Conservation (phyloP, 352 stramenopile genomes). For the Aphanomyces astaci region DNA sequence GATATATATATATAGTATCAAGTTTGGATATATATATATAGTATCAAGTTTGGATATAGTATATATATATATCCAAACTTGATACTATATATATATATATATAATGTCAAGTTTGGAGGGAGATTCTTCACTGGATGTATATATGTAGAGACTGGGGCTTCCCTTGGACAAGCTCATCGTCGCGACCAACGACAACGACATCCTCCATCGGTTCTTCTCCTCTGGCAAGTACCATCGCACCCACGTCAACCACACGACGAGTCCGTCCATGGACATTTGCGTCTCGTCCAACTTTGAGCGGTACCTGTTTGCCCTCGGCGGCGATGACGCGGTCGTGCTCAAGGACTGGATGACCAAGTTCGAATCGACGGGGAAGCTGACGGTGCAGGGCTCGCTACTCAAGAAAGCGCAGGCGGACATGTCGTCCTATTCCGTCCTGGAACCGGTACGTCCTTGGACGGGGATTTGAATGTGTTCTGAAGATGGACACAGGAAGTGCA, state of each 20-base stretch:
- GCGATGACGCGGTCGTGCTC: constrained; percentile 88
- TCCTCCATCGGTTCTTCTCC: constrained; percentile 97
- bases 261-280: constrained; percentile 99
- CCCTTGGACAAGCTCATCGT: constrained; percentile 95
- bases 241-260: constrained; percentile 90
- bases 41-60: too few relatives aligned
- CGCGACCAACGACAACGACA: constrained; percentile 99
- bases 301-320: constrained; percentile 94
- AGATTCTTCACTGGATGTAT: neutral
- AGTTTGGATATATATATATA: too few relatives aligned
- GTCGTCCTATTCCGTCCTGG: constrained; percentile 78
- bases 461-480: neutral
- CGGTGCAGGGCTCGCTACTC: constrained; percentile 85
- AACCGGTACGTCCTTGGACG: constrained; percentile 22
- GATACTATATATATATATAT: too few relatives aligned
- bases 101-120: too few relatives aligned
- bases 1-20: too few relatives aligned
- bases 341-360: constrained; percentile 93
- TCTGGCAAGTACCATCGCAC: constrained; percentile 94
- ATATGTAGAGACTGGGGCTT: constrained; percentile 79
- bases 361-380: constrained; percentile 92
- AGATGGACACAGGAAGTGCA: constrained; percentile 75
- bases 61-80: too few relatives aligned
- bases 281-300: constrained; percentile 99
- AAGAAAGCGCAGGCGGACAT: constrained; percentile 90